Percentiles rank a stretch among this genome's conserved stretches.
phyloP scores from a whole-genome alignment of 2,329 filamentous ascomycete species.

The Aureobasidium sp. region DNA sequence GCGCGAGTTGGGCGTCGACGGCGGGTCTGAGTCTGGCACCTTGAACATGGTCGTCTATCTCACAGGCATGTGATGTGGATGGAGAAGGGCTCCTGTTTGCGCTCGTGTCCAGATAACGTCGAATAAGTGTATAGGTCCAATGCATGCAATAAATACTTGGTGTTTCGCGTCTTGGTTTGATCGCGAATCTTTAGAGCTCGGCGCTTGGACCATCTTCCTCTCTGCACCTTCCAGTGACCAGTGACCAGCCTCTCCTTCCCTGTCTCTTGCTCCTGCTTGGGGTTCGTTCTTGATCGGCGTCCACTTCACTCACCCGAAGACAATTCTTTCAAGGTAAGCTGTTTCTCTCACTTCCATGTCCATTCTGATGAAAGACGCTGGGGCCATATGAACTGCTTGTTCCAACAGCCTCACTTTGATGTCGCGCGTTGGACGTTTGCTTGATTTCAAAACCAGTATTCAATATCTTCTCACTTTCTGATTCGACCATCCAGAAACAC shows the following conservation, averaged over 20 bases:
- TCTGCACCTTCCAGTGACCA: background rate
- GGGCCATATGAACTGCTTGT: slow-evolving; percentile 16
- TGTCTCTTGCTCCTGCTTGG: background rate
- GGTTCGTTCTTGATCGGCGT: no score
- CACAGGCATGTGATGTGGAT: background rate
- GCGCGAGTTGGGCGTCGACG: slow-evolving; percentile 14
- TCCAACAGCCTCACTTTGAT: slow-evolving; percentile 7
- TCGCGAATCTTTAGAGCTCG: slow-evolving; percentile 6
- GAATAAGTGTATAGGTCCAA: background rate
- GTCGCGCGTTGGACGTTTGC: slow-evolving; percentile 11
- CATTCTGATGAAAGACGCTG: slow-evolving; percentile 15
- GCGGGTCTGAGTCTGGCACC: slow-evolving; percentile 12
- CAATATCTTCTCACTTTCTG: slow-evolving; percentile 15
- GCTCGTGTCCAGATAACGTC: background rate
- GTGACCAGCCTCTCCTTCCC: background rate
- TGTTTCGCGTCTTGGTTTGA: background rate
- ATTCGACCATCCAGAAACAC: background rate
- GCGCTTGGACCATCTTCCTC: background rate
- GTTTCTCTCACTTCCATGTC: background rate
- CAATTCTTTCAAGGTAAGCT: background rate
- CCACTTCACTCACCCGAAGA: no score
- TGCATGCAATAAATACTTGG: background rate
- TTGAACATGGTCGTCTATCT: slow-evolving; percentile 13
- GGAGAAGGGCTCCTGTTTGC: background rate
- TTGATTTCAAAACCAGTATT: slow-evolving; percentile 15